Conservation (phyloP, 768 basidiomycete species). For the Leucocoprinus leucothites region DNA sequence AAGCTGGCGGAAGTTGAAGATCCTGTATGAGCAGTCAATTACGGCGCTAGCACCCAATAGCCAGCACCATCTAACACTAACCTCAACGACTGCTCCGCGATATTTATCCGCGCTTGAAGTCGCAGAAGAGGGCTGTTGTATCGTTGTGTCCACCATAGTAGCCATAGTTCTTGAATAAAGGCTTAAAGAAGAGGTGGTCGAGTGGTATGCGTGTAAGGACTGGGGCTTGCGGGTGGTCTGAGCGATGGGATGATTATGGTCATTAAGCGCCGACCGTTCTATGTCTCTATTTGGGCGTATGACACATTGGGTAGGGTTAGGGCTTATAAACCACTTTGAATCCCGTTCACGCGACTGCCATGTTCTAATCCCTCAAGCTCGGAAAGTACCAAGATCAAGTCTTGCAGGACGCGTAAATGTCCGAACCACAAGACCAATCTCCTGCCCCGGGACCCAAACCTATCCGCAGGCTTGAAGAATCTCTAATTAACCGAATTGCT, state of each 20-base stretch:
- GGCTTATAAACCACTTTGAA: not conserved
- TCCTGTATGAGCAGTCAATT: conserved; percentile 39
- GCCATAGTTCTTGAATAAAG: conserved; percentile 16
- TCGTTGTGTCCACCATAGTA: conserved; percentile 14
- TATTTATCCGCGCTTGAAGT: conserved; percentile 49
- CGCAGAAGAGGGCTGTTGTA: conserved; percentile 10
- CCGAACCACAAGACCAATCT: not conserved
- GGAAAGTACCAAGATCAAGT: not conserved
- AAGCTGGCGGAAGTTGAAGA: conserved; percentile 84
- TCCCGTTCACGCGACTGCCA: not conserved
- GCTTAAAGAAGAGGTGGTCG: conserved; percentile 9
- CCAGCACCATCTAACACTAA: conserved; percentile 23
- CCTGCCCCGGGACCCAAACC: conserved; percentile 25
- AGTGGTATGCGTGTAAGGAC: not conserved
- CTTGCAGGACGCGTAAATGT: not conserved
- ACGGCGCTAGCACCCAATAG: not conserved
- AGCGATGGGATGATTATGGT: conserved; percentile 1
- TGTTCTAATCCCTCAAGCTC: not conserved
- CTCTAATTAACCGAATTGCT: conserved; percentile 89
- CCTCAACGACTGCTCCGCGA: conserved; percentile 90
- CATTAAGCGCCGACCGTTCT: not conserved
- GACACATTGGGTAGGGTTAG: conserved; percentile 8
- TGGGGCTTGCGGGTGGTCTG: not conserved
- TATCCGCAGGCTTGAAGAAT: conserved; percentile 75
- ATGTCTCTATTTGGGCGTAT: not conserved